phyloP scores from a whole-genome alignment of 441 rosid genomes.

The Iberis amara region DNA sequence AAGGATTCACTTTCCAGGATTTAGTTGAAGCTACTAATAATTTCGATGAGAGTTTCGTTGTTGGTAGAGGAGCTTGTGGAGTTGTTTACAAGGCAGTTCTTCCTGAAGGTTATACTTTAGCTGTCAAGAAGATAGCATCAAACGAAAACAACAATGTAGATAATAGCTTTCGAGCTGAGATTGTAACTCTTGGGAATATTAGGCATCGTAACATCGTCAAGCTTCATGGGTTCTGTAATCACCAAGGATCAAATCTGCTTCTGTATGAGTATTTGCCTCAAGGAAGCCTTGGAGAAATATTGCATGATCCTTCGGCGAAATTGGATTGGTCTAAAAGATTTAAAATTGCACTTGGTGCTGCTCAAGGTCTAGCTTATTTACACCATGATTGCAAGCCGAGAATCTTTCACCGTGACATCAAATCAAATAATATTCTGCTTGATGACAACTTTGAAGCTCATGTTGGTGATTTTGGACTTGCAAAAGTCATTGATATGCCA shows the following conservation, averaged over 20 bases:
- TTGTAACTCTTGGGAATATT: conserved; percentile 75
- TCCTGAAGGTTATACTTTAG: conserved; percentile 53
- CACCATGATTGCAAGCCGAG: conserved; percentile 84
- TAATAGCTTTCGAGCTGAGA: conserved; percentile 81
- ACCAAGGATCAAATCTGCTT: conserved; percentile 79
- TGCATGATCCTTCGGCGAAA: conserved; percentile 45
- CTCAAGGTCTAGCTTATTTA: conserved; percentile 71
- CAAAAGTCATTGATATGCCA: conserved; percentile 87
- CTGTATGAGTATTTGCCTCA: conserved; percentile 68
- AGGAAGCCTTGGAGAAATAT: conserved; percentile 67
- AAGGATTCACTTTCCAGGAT: conserved; percentile 77
- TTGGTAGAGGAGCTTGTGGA: conserved; percentile 91
- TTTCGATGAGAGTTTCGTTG: conserved; percentile 60
- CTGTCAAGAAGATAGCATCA: conserved; percentile 79
- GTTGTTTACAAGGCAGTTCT: conserved; percentile 75
- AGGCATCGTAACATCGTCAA: conserved; percentile 89
- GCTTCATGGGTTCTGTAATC: conserved; percentile 77
- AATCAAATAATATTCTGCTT: conserved; percentile 71
- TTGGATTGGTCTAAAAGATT: conserved; percentile 69
- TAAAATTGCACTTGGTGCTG: conserved; percentile 68
- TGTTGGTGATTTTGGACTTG: conserved; percentile 77
- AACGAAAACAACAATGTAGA: conserved; percentile 61
- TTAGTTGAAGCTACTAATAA: conserved; percentile 64
- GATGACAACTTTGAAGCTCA: conserved; percentile 69
- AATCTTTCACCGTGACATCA: conserved; percentile 77